phyloP scores from a whole-genome alignment of 1,139 yeast genomes.

The Trichomonascaceae sp. region DNA sequence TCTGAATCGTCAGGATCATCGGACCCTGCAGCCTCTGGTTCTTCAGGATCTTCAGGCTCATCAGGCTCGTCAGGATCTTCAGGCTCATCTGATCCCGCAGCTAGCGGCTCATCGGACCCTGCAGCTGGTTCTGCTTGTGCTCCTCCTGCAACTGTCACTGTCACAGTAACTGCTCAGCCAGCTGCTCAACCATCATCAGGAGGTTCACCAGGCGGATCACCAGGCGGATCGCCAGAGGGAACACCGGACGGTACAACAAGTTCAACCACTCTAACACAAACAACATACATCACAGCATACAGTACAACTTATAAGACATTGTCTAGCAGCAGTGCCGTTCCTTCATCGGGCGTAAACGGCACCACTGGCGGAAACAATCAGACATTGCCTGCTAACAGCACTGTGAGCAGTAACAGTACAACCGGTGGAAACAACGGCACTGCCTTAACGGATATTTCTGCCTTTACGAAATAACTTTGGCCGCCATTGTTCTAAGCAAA shows the following conservation, averaged over 20 bases:
- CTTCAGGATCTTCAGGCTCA: not conserved
- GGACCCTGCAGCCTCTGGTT: not conserved
- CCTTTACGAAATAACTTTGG: not conserved
- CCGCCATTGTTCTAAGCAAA: not conserved
- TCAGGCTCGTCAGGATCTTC: not conserved
- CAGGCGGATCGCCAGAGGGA: not conserved
- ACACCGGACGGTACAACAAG: not conserved
- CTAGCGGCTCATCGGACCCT: no score
- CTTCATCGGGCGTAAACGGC: not conserved
- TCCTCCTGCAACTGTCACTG: not conserved
- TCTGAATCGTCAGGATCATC: not conserved
- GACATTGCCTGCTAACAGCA: not conserved
- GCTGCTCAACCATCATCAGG: not conserved
- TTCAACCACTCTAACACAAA: not conserved
- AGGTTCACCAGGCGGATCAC: not conserved
- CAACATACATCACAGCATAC: not conserved
- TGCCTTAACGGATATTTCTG: not conserved
- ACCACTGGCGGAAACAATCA: not conserved
- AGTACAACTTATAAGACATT: not conserved
- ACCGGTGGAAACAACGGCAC: not conserved
- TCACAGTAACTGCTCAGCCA: not conserved
- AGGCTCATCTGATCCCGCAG: not conserved
- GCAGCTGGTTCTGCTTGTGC: not conserved
- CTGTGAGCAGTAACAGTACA: not conserved
- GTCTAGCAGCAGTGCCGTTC: not conserved